Evolutionary conservation across 208 protist species (phyloP).

Genomic region (Leishmania aethiopica): DNA sequence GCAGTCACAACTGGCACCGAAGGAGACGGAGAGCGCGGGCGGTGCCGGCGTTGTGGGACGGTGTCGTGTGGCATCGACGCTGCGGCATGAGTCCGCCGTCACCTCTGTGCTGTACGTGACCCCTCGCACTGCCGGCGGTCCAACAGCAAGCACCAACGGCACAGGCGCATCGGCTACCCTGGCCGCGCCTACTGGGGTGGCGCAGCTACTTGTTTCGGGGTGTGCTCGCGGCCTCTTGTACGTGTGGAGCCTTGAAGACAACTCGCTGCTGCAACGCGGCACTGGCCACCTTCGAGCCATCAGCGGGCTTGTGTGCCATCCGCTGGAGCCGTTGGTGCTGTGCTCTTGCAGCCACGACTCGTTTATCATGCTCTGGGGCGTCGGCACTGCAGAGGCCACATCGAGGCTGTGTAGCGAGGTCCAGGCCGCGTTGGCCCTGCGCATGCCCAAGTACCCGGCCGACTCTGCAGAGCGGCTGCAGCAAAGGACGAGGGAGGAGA

Average conservation of each 20-base stretch:
- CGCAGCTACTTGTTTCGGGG: conserved; percentile 79
- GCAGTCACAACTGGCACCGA: conserved; percentile 30
- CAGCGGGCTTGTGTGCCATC: conserved; percentile 63
- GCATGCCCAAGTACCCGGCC: conserved; percentile 29
- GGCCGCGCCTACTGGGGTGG: not conserved
- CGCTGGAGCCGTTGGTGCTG: conserved; percentile 42
- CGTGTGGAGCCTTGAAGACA: conserved; percentile 80
- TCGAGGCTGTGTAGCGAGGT: conserved; percentile 21
- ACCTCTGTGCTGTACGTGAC: conserved; percentile 76
- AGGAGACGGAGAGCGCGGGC: conserved; percentile 14
- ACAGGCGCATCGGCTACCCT: not conserved
- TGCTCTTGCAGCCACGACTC: conserved; percentile 63
- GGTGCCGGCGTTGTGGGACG: not conserved
- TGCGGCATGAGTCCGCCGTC: conserved; percentile 42
- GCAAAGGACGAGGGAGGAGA: not conserved
- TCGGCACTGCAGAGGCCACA: conserved; percentile 23
- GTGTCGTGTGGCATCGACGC: conserved; percentile 14
- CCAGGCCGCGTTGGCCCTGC: conserved; percentile 5
- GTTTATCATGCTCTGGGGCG: conserved; percentile 67
- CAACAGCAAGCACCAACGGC: not conserved
- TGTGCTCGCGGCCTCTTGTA: conserved; percentile 89
- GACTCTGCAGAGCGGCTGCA: conserved; percentile 18
- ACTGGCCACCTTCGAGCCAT: conserved; percentile 58
- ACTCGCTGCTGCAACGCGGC: conserved; percentile 62
- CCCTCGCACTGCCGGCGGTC: conserved; percentile 16